Percentiles rank a stretch among this genome's conserved stretches.
These are phyloP conservation scores for Conticribra weissflogii DNA, from an alignment of 108 stramenopile genomes.

Conservation along the genomic window DNA sequence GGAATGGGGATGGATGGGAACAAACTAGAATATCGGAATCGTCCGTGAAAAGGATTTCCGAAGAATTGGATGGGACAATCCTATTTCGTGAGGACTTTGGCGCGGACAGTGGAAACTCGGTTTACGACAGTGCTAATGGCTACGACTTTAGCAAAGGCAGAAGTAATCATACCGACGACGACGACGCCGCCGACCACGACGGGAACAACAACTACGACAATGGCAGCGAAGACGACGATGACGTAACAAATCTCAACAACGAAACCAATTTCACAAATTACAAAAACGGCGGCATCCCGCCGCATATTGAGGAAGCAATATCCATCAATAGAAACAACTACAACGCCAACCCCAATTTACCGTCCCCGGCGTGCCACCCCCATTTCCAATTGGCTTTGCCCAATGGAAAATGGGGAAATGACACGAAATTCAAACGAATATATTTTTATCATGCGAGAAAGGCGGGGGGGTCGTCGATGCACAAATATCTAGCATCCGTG, in stretches of 20 bases:
- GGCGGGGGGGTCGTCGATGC: conserved; percentile 24
- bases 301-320: background rate
- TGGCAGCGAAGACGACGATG: background rate
- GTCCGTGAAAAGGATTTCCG: too few species aligned
- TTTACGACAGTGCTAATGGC: too few species aligned
- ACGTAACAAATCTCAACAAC: background rate
- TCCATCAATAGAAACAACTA: background rate
- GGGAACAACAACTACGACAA: background rate
- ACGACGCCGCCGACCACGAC: background rate
- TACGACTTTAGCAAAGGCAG: too few species aligned
- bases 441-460: conserved; percentile 39
- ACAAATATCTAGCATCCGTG: conserved; percentile 23
- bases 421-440: conserved; percentile 24
- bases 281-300: background rate
- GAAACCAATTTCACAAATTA: background rate
- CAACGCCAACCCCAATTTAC: background rate
- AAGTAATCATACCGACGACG: too few species aligned
- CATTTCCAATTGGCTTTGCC: conserved; percentile 20
- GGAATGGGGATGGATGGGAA: too few species aligned
- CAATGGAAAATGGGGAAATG: conserved; percentile 16
- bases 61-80: too few species aligned
- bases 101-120: too few species aligned
- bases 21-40: too few species aligned
- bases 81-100: too few species aligned
- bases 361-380: conserved; percentile 33